A percentile compares a stretch with the other conserved stretches of the same genome.
phyloP scores from a whole-genome alignment of 1,284 basidiomycete species.

The Naganishia liquefaciens region DNA sequence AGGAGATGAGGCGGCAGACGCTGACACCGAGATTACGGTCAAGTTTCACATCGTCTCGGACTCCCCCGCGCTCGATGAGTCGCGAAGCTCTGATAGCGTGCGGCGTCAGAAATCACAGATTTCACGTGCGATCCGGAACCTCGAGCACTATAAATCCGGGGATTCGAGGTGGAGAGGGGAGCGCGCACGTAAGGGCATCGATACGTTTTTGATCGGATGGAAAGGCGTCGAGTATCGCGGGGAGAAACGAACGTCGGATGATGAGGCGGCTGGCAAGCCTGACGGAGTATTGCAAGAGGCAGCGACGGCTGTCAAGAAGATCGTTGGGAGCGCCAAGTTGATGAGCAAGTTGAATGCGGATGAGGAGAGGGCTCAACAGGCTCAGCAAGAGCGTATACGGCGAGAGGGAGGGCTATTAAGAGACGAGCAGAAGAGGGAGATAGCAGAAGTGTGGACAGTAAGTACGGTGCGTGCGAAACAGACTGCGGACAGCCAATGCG shows the following conservation, averaged over 20 bases:
- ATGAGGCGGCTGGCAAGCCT: constrained; percentile 36
- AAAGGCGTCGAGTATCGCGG: constrained; percentile 49
- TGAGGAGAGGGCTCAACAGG: constrained; percentile 28
- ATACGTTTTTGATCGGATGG: constrained; percentile 49
- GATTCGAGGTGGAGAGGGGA: constrained; percentile 41
- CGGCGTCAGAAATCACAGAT: constrained; percentile 25
- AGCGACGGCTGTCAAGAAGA: constrained; percentile 21
- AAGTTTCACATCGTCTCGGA: constrained; percentile 46
- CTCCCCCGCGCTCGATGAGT: constrained; percentile 4
- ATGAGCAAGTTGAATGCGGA: constrained; percentile 34
- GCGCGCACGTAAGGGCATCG: constrained; percentile 33
- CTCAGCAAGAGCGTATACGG: not conserved
- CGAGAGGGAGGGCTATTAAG: constrained; percentile 14
- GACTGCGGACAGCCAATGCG: too few species aligned
- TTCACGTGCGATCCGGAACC: constrained; percentile 26
- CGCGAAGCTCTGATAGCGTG: constrained; percentile 1
- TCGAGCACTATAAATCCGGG: constrained; percentile 27
- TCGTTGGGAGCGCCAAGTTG: constrained; percentile 33
- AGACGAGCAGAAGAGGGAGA: constrained; percentile 32
- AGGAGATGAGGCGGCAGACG: constrained; percentile 8
- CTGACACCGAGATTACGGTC: constrained; percentile 49
- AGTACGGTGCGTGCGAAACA: constrained; percentile 4
- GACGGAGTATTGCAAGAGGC: constrained; percentile 33
- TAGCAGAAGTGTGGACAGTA: constrained; percentile 37
- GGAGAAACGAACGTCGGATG: constrained; percentile 36